These are phyloP conservation scores for Trichocomaceae sp. DNA, from an alignment of 2,329 filamentous ascomycete genomes.

Conservation along the genomic window DNA sequence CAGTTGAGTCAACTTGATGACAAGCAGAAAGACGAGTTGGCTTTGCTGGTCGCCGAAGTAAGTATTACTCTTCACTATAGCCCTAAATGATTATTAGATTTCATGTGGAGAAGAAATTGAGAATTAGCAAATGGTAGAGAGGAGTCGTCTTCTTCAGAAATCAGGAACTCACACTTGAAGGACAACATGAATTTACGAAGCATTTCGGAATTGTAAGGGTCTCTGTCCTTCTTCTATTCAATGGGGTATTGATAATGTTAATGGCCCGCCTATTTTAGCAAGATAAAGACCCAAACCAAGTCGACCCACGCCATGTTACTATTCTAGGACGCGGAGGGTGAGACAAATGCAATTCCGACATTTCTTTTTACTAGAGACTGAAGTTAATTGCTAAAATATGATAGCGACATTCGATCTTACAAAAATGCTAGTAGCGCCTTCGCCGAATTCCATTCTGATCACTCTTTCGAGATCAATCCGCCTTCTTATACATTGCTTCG, in stretches of 20 bases:
- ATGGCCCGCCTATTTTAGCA: background rate
- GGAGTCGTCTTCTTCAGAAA: slow-evolving; percentile 8
- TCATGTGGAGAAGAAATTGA: too few relatives aligned
- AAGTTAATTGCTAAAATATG: too few relatives aligned
- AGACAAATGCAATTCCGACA: background rate
- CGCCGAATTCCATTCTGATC: slow-evolving; percentile 5
- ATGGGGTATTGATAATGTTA: too few relatives aligned
- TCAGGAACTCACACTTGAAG: slow-evolving; percentile 4
- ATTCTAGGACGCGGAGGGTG: slow-evolving; percentile 9
- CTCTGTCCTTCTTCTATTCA: too few relatives aligned
- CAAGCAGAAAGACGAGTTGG: slow-evolving; percentile 3
- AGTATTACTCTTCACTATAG: too few relatives aligned
- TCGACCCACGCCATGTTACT: slow-evolving; percentile 6
- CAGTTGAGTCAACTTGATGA: slow-evolving; percentile 3
- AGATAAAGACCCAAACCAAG: slow-evolving; percentile 8
- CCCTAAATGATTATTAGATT: background rate
- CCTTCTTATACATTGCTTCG: slow-evolving; percentile 5
- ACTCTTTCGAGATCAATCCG: slow-evolving; percentile 6
- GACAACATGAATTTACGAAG: slow-evolving; percentile 2
- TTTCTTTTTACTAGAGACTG: too few relatives aligned
- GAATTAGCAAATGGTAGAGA: background rate
- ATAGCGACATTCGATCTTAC: slow-evolving; percentile 4
- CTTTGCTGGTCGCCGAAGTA: slow-evolving; percentile 5
- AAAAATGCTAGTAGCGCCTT: background rate
- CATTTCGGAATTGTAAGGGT: slow-evolving; percentile 5